Conservation (phyloP, 192 early-diverging fungal genomes). For the Backusella mclennaniae region DNA sequence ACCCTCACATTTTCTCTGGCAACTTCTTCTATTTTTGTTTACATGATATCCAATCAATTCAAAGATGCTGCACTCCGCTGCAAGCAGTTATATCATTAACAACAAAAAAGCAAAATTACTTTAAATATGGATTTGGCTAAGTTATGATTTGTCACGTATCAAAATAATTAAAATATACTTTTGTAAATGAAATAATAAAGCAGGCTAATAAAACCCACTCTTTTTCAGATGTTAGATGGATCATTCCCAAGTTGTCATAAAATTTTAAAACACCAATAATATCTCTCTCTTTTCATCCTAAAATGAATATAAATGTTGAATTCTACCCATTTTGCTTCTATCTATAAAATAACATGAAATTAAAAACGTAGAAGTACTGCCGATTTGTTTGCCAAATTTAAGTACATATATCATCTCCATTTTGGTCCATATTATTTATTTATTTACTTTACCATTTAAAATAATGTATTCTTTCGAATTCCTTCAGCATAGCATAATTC, state of each 20-base stretch:
- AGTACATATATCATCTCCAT: not conserved
- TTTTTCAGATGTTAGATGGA: too few relatives aligned
- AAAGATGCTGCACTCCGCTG: not conserved
- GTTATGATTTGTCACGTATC: not conserved
- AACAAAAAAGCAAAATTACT: not conserved
- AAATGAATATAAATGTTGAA: too few relatives aligned
- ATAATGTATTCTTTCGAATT: not conserved
- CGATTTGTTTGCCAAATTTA: not conserved
- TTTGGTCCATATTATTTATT: not conserved
- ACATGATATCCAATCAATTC: not conserved
- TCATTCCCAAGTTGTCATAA: too few relatives aligned
- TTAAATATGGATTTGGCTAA: not conserved
- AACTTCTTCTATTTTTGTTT: not conserved
- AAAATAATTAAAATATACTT: not conserved
- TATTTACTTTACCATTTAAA: not conserved
- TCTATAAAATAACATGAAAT: too few relatives aligned
- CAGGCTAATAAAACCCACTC: too few relatives aligned
- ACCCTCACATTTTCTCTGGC: not conserved
- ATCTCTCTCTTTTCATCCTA: too few relatives aligned
- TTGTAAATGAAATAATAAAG: not conserved
- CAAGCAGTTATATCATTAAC: not conserved
- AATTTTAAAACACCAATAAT: too few relatives aligned
- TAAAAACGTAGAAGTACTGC: too few relatives aligned
- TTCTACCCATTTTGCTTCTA: too few relatives aligned
- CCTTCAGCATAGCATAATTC: not conserved